Conservation (phyloP, 305 asterid genomes). For the Salvia sclarea region DNA sequence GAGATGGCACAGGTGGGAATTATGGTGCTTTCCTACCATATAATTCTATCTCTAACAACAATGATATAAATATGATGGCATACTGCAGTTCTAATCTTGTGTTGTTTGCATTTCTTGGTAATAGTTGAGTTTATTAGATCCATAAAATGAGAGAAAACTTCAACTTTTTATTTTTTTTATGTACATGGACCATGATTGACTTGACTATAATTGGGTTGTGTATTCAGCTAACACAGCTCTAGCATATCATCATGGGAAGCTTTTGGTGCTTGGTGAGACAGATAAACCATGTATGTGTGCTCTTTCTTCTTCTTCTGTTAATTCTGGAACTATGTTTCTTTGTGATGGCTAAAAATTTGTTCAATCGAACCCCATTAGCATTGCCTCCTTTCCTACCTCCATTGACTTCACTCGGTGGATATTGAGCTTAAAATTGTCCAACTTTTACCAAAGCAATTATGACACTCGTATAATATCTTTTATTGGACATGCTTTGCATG, state of each 20-base stretch:
- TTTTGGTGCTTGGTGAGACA: conserved; percentile 81
- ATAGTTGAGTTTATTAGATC: neutral
- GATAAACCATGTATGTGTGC: conserved; percentile 91
- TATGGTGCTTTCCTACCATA: conserved; percentile 22
- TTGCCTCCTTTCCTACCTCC: neutral
- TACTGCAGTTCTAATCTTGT: neutral
- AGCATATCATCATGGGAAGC: conserved; percentile 85
- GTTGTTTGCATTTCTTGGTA: conserved; percentile 10
- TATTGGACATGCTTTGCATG: conserved; percentile 8
- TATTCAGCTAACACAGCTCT: conserved; percentile 90
- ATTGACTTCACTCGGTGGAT: neutral
- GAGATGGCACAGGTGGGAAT: conserved; percentile 61
- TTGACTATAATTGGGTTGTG: conserved; percentile 30
- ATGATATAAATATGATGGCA: neutral
- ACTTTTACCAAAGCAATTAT: conserved; percentile 16
- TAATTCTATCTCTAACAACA: neutral
- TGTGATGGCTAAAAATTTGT: neutral
- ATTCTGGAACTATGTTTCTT: conserved; percentile 26
- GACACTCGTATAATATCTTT: neutral
- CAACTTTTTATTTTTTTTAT: neutral
- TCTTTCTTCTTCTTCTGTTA: conserved; percentile 16
- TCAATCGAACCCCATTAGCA: neutral
- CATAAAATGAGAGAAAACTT: neutral
- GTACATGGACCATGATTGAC: conserved; percentile 20
- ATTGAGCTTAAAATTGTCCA: neutral